phyloP scores from a whole-genome alignment of 1,284 basidiomycete genomes.

The Cryptococcus sp. region DNA sequence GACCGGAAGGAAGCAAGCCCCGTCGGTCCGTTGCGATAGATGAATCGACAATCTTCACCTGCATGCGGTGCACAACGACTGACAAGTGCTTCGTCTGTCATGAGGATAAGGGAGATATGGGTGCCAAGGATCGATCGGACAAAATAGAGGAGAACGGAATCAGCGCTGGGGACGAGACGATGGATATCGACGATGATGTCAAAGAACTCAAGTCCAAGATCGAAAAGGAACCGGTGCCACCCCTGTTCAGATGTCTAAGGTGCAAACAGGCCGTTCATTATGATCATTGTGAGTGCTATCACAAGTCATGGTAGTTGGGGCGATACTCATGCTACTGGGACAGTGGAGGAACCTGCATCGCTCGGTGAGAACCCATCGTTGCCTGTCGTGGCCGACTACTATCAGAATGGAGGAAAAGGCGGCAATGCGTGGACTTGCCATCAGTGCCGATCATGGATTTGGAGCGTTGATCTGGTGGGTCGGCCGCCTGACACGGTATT shows the following conservation, averaged over 20 bases:
- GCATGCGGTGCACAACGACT: constrained; percentile 71
- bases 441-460: constrained; percentile 74
- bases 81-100: constrained; percentile 75
- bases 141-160: not conserved
- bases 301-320: too few relatives aligned
- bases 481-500: not conserved
- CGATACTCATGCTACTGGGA: not conserved
- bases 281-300: constrained; percentile 57
- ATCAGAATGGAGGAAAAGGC: constrained; percentile 57
- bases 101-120: constrained; percentile 51
- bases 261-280: constrained; percentile 83
- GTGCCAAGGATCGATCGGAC: not conserved
- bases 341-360: constrained; percentile 30
- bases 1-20: constrained; percentile 50
- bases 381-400: constrained; percentile 53
- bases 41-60: constrained; percentile 75
- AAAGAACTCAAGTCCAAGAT: not conserved
- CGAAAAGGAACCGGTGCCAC: constrained; percentile 24
- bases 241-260: constrained; percentile 75
- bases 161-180: not conserved
- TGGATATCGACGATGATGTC: constrained; percentile 1
- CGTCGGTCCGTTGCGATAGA: constrained; percentile 56
- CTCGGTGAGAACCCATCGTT: constrained; percentile 19
- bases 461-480: constrained; percentile 65
- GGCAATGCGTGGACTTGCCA: constrained; percentile 70